Percentiles rank a stretch among this genome's conserved stretches.
phyloP scores from a whole-genome alignment of 495 filamentous ascomycete species.

The Paragyromitra xinjiangensis region DNA sequence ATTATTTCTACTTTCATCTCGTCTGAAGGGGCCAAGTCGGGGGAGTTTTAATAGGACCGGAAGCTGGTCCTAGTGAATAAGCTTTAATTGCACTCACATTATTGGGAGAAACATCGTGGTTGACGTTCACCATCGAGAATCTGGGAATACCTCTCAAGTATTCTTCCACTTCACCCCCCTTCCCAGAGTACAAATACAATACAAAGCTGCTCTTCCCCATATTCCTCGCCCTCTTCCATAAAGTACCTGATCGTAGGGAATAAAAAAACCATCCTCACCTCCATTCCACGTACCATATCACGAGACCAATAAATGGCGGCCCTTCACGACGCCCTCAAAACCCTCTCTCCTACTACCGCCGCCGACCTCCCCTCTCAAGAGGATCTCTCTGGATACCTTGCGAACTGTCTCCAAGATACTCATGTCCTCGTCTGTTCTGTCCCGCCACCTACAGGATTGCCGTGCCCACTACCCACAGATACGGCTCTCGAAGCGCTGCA shows the following conservation, averaged over 20 bases:
- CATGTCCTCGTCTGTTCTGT: slow-evolving; percentile 78
- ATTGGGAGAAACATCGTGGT: background rate
- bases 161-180: background rate
- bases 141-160: background rate
- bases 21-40: too few relatives aligned
- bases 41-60: background rate
- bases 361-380: slow-evolving; percentile 66
- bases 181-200: background rate
- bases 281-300: background rate
- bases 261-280: background rate
- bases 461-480: slow-evolving; percentile 62
- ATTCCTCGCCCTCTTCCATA: background rate
- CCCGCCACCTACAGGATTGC: slow-evolving; percentile 61
- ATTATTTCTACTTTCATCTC: background rate
- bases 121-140: background rate
- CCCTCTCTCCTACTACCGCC: slow-evolving; percentile 70
- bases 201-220: background rate
- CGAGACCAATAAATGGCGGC: slow-evolving; percentile 63
- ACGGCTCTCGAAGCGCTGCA: slow-evolving; percentile 65
- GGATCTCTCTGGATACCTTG: slow-evolving; percentile 63
- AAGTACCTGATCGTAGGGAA: background rate
- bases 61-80: background rate
- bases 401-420: slow-evolving; percentile 68
- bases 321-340: slow-evolving; percentile 77
- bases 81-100: too few relatives aligned